A percentile compares a stretch with the other conserved stretches of the same genome.
Evolutionary conservation across 495 filamentous ascomycete genomes (phyloP).

Genomic region (Jackrogersella minutella): DNA sequence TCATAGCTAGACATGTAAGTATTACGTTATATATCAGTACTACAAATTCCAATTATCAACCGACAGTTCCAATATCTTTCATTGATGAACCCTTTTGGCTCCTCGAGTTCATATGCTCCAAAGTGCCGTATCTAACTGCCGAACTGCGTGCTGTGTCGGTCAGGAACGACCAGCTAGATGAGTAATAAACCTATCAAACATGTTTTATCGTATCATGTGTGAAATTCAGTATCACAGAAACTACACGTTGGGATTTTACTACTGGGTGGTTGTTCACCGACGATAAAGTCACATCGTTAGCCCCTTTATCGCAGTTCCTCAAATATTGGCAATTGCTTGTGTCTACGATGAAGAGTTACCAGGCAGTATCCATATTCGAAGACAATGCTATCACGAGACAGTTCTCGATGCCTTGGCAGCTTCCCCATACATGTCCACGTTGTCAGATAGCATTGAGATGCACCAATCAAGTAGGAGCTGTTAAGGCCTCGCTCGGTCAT

Average conservation of each 20-base stretch:
- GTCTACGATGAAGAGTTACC: not conserved
- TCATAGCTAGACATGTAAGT: too few species aligned
- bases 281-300: not conserved
- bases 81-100: not conserved
- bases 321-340: not conserved
- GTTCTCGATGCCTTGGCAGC: not conserved
- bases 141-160: not conserved
- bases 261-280: not conserved
- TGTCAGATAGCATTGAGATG: not conserved
- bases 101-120: not conserved
- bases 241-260: not conserved
- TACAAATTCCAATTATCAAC: not conserved
- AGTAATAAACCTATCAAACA: not conserved
- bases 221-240: not conserved
- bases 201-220: not conserved
- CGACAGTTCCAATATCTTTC: too few species aligned
- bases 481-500: constrained; percentile 5
- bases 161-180: not conserved
- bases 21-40: too few species aligned
- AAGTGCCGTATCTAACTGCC: constrained; percentile 6
- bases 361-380: not conserved
- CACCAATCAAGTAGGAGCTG: constrained; percentile 9
- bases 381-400: not conserved
- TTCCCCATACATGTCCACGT: not conserved
- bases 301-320: not conserved